Percentiles rank a stretch among this genome's conserved stretches.
Evolutionary conservation across 2,329 filamentous ascomycete species (phyloP).

Genomic region (Trichoderma sp.): DNA sequence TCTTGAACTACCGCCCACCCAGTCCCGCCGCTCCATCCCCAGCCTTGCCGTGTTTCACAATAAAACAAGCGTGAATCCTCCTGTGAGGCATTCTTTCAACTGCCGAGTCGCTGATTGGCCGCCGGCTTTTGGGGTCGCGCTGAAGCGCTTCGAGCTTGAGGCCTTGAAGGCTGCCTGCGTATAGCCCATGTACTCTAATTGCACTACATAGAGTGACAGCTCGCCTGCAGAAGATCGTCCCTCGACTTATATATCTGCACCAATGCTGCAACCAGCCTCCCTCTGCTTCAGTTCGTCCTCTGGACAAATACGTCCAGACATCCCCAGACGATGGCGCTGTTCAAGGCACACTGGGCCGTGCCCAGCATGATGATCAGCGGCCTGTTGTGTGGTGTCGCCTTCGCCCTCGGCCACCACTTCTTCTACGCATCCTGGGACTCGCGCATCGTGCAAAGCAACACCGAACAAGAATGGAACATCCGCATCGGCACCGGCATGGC

Average conservation of each 20-base stretch:
- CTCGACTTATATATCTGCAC: background rate
- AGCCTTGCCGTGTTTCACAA: background rate
- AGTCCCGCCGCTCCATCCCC: background rate
- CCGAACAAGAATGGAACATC: slow-evolving; percentile 4
- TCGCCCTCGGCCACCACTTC: slow-evolving; percentile 6
- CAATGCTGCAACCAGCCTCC: background rate
- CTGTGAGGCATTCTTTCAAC: background rate
- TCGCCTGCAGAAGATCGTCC: background rate
- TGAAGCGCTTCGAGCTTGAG: background rate
- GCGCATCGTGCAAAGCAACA: background rate
- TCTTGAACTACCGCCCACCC: background rate
- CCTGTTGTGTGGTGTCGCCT: background rate
- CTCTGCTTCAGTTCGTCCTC: background rate
- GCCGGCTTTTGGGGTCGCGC: background rate
- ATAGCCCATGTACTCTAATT: background rate
- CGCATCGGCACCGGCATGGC: slow-evolving; percentile 6
- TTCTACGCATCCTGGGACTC: background rate
- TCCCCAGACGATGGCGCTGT: background rate
- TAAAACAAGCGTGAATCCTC: background rate
- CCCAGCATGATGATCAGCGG: background rate
- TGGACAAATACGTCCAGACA: background rate
- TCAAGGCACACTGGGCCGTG: background rate
- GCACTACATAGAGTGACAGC: background rate
- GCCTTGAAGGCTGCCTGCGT: background rate
- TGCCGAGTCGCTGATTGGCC: background rate